Evolutionary conservation across 768 basidiomycete genomes (phyloP), one percentile per base, ranked within the genome.

Genomic region (Pisolithus orientalis): DNA sequence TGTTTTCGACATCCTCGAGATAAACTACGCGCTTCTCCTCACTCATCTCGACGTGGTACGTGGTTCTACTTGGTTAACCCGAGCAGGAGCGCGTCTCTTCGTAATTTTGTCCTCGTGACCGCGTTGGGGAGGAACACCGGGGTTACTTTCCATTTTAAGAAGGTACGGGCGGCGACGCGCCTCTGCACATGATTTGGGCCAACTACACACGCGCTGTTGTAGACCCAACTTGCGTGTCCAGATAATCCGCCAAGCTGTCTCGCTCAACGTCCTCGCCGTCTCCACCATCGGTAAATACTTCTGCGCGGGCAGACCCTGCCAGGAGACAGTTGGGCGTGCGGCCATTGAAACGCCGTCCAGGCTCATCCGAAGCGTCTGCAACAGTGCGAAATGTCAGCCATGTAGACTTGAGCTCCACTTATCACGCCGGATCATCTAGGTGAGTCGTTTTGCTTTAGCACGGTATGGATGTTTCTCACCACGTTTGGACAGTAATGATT

Each of bases 371-470:
- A 28, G 50, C 59, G 40, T 54, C 53, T 27, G 53, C 39, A 38
- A 49, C 49, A 43, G 37, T 53, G 16, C 64, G 54, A 2, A 66
- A 63, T 28, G 56, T 58, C 39, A 66, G 70, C 52, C 68, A 67
- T 53, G 62, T 82, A 58, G 89, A 84, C 58, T 82, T 89, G 83
- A 92, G 87, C 62, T 90, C 89, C 11, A 91, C 89, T 58, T 92
- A 92, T 69, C 85, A 90, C 53, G 90, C 84, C 28, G 90, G 90
- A 43, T 88, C 88, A 32, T 90, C 88, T 9, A 82, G 85, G 87
- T 86, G 60, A 56, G 79, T 37, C 54, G 17, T 49, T 46, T 2
- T 7, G 8, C 6, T 51, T 5, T 51, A 42, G 29, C n/a, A 39
- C 47, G 25, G 27, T 40, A 32, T 53, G 63, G 54, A 80, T 42